Percentiles rank a stretch among this genome's conserved stretches.
phyloP scores from a whole-genome alignment of 352 stramenopile genomes.

The Phytophthora idaei region DNA sequence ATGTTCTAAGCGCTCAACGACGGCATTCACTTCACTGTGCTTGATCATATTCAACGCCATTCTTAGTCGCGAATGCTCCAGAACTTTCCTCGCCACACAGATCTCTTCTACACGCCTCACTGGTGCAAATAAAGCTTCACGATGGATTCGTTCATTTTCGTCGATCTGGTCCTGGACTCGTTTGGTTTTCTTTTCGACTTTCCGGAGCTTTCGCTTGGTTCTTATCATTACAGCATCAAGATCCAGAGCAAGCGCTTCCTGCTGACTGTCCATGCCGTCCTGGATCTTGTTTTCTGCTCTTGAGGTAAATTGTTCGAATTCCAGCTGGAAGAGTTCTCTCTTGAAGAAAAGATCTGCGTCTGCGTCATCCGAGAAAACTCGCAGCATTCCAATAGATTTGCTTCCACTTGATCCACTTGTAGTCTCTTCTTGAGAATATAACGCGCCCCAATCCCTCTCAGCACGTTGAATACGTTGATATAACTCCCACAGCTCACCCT shows the following conservation, averaged over 20 bases:
- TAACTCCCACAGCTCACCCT: constrained; percentile 42
- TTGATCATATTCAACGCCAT: constrained; percentile 50
- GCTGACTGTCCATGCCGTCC: constrained; percentile 7
- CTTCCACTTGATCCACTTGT: constrained; percentile 1
- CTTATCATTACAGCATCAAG: constrained; percentile 16
- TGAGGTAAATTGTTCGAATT: constrained; percentile 30
- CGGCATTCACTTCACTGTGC: constrained; percentile 28
- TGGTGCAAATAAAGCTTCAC: constrained; percentile 31
- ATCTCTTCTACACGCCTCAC: constrained; percentile 33
- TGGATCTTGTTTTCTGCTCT: neutral
- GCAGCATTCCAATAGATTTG: constrained; percentile 29
- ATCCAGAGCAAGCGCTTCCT: constrained; percentile 12
- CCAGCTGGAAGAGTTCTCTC: constrained; percentile 46
- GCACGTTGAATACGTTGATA: constrained; percentile 36
- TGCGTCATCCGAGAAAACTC: constrained; percentile 47
- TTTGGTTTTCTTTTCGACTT: constrained; percentile 59
- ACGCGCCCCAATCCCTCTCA: constrained; percentile 24
- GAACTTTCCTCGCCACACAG: constrained; percentile 30
- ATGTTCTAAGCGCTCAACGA: constrained; percentile 25
- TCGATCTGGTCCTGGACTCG: constrained; percentile 39
- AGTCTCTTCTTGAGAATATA: neutral
- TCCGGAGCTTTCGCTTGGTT: constrained; percentile 58
- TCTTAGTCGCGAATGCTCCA: constrained; percentile 43
- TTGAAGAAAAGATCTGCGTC: constrained; percentile 62
- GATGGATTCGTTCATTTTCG: constrained; percentile 29